Base-by-base conservation (phyloP, 768 basidiomycete genomes). In the Calocera cornea region DNA sequence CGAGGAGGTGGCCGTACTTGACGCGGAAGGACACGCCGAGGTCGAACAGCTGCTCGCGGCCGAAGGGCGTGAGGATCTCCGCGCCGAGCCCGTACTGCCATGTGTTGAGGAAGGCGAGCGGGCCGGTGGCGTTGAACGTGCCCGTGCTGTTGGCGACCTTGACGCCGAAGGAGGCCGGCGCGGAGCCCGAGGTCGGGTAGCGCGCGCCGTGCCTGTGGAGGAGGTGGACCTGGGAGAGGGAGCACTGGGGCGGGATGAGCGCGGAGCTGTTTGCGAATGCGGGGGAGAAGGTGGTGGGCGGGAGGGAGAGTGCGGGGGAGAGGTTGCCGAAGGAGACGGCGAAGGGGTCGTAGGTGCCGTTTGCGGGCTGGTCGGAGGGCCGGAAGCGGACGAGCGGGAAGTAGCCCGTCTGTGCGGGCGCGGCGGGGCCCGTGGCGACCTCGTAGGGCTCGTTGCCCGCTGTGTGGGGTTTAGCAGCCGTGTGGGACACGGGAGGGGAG, bases 21-120 rank as follows among this genome's bases (percentile, higher is more conserved):
- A 80, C 70, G 27, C 82, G 86, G 70, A 90, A 79, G 24, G 87
- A 82, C 74, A 84, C 83, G 11, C 88, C 86, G 14, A 89, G 80
- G 40, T 88, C 86, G 67, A 90, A 95, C 31, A 94, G 77, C 71
- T 97, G 92, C 72, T 90, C 86, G 63, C 93, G 80, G 60, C 93
- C 92, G 69, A 95, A 95, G 0, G 92, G 90, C n/a, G 92, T 93
- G 68, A 95, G 78, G 34, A 82, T 71, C 73, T 78, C 75, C 44
- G 67, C 68, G 24, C 78, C 69, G 7, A 72, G 54, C 67, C 78
- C 49, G 34, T 72, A 70, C 74, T 83, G 38, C 92, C 93, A 97
- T 33, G 83, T 81, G 73, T 93, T 92, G 78, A 97, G 77, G 74
- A 95, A 97, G 0, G 79, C 74, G 17, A 95, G 76, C 1, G 83